phyloP scores from a whole-genome alignment of 139 green algal genomes.

The Closterium sp. region DNA sequence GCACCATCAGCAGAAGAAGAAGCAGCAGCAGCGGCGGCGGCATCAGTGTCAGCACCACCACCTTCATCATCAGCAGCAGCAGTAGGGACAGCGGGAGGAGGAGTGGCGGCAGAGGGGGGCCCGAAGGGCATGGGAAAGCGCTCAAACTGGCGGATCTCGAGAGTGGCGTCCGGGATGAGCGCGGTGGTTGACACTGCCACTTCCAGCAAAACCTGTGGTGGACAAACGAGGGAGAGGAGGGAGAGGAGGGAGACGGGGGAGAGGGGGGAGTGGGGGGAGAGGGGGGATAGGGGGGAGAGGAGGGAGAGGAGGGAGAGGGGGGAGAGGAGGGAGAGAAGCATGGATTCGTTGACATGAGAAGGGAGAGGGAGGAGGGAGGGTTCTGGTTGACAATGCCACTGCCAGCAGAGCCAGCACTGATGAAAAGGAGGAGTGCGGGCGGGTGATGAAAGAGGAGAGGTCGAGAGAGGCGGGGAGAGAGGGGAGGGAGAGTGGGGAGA shows the following conservation, averaged over 20 bases:
- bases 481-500: no score
- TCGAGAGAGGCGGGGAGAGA: no score
- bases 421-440: no score
- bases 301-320: neutral
- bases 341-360: no score
- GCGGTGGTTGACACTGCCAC: slow-evolving; percentile 3
- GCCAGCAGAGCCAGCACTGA: no score
- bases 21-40: neutral
- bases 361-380: neutral
- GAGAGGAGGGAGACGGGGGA: neutral
- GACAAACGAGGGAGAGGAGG: neutral
- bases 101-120: neutral
- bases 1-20: neutral
- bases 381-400: no score
- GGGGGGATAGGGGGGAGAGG: neutral
- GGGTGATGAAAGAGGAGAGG: no score
- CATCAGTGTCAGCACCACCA: neutral
- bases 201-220: slow-evolving; percentile 23
- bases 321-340: neutral
- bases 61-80: neutral
- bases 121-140: neutral
- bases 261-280: neutral
- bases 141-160: slow-evolving; percentile 46
- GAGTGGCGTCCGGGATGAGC: neutral
- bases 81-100: neutral